phyloP scores from a whole-genome alignment of 2,329 filamentous ascomycete species.

The Pleurostoma richardsiae region DNA sequence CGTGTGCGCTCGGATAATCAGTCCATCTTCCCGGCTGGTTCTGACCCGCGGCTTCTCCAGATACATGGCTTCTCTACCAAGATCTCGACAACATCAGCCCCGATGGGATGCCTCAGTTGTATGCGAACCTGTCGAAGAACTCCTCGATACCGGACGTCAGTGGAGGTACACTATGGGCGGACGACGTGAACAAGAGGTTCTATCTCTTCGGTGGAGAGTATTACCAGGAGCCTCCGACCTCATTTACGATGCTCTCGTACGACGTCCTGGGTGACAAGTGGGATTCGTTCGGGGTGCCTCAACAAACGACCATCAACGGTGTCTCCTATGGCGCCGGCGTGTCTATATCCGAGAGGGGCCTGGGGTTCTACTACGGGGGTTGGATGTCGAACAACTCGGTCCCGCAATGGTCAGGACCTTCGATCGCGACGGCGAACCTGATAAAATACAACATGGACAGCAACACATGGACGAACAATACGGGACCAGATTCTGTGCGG shows the following conservation, averaged over 20 bases:
- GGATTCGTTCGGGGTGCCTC: constrained; percentile 38
- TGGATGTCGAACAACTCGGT: constrained; percentile 52
- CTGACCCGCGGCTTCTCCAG: constrained; percentile 20
- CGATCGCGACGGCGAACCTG: constrained; percentile 44
- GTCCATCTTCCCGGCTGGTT: background rate
- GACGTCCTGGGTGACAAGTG: constrained; percentile 53
- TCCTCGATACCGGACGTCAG: constrained; percentile 42
- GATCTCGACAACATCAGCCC: constrained; percentile 41
- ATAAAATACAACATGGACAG: constrained; percentile 51
- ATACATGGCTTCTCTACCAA: constrained; percentile 51
- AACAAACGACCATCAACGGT: constrained; percentile 30
- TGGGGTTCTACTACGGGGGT: constrained; percentile 59
- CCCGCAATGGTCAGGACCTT: constrained; percentile 42
- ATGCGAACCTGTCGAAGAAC: constrained; percentile 56
- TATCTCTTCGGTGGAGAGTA: constrained; percentile 60
- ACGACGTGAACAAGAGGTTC: constrained; percentile 57
- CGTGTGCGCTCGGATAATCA: too few species aligned
- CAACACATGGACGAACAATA: constrained; percentile 45
- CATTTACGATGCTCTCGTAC: constrained; percentile 50
- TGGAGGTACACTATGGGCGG: constrained; percentile 51
- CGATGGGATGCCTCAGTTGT: constrained; percentile 45
- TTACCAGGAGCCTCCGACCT: constrained; percentile 30
- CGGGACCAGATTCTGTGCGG: constrained; percentile 45
- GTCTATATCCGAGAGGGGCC: constrained; percentile 45
- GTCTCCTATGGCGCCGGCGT: constrained; percentile 54